Evolutionary conservation across 2,329 filamentous ascomycete species (phyloP).

Genomic region (Paecilomyces niveus): DNA sequence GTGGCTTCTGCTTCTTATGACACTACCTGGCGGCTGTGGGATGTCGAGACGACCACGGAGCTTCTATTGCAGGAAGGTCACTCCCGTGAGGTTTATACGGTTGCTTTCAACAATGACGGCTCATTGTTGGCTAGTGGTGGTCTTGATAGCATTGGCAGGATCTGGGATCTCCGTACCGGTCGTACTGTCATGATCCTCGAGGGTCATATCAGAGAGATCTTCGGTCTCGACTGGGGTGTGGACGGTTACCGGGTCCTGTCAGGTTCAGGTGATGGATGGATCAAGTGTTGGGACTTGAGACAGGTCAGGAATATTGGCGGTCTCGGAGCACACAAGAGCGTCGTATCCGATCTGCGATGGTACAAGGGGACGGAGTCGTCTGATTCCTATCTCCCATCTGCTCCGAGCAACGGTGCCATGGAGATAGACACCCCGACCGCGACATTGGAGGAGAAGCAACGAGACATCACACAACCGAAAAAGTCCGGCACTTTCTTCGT

Average conservation of each 20-base stretch:
- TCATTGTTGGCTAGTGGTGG: constrained; percentile 88
- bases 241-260: constrained; percentile 92
- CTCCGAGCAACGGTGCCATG: constrained; percentile 54
- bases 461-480: constrained; percentile 53
- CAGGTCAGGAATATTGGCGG: constrained; percentile 77
- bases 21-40: constrained; percentile 95
- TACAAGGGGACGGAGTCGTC: constrained; percentile 81
- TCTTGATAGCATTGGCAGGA: constrained; percentile 84
- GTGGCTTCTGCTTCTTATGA: constrained; percentile 92
- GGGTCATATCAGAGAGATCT: constrained; percentile 87
- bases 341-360: constrained; percentile 90
- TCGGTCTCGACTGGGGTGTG: constrained; percentile 83
- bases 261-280: constrained; percentile 86
- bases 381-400: constrained; percentile 53
- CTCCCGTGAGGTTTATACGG: constrained; percentile 82
- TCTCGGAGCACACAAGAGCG: constrained; percentile 83
- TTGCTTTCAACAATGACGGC: constrained; percentile 86
- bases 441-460: constrained; percentile 8
- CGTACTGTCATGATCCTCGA: constrained; percentile 94
- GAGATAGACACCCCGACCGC: constrained; percentile 23
- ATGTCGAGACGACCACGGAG: constrained; percentile 77
- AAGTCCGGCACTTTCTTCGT: constrained; percentile 90
- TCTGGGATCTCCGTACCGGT: constrained; percentile 91
- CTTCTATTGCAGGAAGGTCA: constrained; percentile 89
- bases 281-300: constrained; percentile 96